Base-by-base conservation (phyloP, 768 basidiomycete species). In the Pluteus cervinus region DNA sequence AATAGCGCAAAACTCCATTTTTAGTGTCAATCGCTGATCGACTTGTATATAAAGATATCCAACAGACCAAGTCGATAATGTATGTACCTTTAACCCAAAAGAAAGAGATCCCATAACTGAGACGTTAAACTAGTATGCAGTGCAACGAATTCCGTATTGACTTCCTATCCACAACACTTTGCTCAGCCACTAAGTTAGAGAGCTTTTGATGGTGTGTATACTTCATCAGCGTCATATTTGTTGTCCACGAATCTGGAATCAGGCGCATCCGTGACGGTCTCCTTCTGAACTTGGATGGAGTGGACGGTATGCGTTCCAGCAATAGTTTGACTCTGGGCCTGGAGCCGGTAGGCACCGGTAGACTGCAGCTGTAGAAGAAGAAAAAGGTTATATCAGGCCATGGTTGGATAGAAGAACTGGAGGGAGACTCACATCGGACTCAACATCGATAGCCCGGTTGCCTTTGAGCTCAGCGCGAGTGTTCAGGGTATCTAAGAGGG, bases 241-340 rank as follows among this genome's bases (percentile, higher is more conserved):
- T 36, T 25, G 29, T 56, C 56, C 26, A 17, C 29, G 12, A 36
- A 35, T 14, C 43, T 28, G 8, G 31, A 34, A 21, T 45, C 43
- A 17, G 36, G 28, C 4, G 43, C 26, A 30, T 54, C 53, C 4
- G 51, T 47, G 11, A 56, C 39, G 1, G 53, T 46, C 31, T 58
- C 59, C 33, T 58, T 57, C 35, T 57, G 53, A 24, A 61, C 55
- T 40, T 56, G 51, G 12, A 58, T 52, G 0, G 58, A 55, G 18
- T 52, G 52, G 20, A 51, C 42, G 8, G 40, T 46, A 21, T 49
- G 42, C 9, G 42, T 47, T 32, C n/a, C 25, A 33, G 43, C 41
- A 14, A 49, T 44, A 7, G 47, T 48, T 8, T 45, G 42, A 3
- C 46, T 43, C 29, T 52, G 53, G 22, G 49, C 45, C 25, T 55